Percentiles rank a stretch among this genome's conserved stretches.
Evolutionary conservation across 768 basidiomycete genomes (phyloP).

Genomic region (Cystofilobasidium ferigula): DNA sequence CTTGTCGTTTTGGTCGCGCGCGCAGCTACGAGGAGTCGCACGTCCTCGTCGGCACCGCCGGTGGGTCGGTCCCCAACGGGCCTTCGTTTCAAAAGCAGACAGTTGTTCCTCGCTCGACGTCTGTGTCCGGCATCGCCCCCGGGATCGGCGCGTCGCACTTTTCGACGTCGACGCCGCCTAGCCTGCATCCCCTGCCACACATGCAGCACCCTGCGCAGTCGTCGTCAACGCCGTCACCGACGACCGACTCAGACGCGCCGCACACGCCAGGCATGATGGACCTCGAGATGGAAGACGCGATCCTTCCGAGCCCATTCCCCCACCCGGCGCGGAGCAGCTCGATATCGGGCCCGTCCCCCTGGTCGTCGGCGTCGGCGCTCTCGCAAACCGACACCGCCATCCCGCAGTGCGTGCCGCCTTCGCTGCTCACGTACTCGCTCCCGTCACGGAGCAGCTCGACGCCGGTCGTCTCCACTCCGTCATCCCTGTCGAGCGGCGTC

Average conservation of each 20-base stretch:
- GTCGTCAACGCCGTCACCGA: slow-evolving; percentile 25
- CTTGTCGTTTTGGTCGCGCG: not conserved
- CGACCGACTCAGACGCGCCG: slow-evolving; percentile 27
- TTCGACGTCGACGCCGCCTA: slow-evolving; percentile 21
- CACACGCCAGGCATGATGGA: slow-evolving; percentile 28
- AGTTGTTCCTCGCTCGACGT: slow-evolving; percentile 3
- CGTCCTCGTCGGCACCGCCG: slow-evolving; percentile 41
- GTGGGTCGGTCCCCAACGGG: slow-evolving; percentile 22
- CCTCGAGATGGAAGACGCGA: slow-evolving; percentile 44
- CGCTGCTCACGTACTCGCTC: slow-evolving; percentile 23
- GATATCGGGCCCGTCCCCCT: slow-evolving; percentile 14
- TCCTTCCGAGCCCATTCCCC: slow-evolving; percentile 35
- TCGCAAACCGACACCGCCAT: slow-evolving; percentile 4
- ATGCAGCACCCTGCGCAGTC: not conserved
- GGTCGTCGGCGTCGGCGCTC: slow-evolving; percentile 25
- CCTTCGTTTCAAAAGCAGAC: slow-evolving; percentile 24
- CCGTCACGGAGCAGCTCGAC: slow-evolving; percentile 8
- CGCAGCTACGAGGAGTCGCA: slow-evolving; percentile 67
- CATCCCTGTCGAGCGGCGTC: not conserved
- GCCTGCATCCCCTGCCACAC: slow-evolving; percentile 4
- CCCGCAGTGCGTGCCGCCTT: slow-evolving; percentile 24
- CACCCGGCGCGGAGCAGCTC: slow-evolving; percentile 27
- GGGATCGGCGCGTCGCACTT: slow-evolving; percentile 6
- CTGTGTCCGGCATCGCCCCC: slow-evolving; percentile 1
- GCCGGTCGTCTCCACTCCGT: not conserved